Base-by-base conservation (phyloP, 2,329 filamentous ascomycete species). In the Alternaria angustiovoidea region DNA sequence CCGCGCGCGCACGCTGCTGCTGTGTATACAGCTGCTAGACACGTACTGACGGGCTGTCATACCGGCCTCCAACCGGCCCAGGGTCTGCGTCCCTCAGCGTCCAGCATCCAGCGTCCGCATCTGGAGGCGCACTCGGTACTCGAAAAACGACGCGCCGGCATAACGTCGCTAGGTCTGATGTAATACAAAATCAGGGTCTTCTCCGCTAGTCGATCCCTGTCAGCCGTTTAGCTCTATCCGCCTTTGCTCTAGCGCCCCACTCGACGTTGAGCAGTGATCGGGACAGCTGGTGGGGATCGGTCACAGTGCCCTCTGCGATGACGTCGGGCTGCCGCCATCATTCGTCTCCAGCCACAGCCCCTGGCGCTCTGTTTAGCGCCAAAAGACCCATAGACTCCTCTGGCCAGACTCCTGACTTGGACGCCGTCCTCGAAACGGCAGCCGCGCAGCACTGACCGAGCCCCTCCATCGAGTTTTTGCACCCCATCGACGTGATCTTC, bases 181-280 rank as follows among this genome's bases (percentile, higher is more conserved):
- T 67, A 65, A 67, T 65, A 43, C 59, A 58, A n/a, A 54, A 63
- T 71, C 68, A 71, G 68, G 68, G 67, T 69, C 68, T 60, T 46
- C 57, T 57, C 49, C 64, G 39, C 46, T 44, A 20, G 16, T 28
- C 20, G 22, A 59, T 51, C 52, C 61, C 58, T 55, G 62, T 52
- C 47, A 48, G 51, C 24, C 51, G 55, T 46, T 54, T 44, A 14
- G 36, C 48, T 48, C 49, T 48, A n/a, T 30, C 48, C 54, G 9
- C 2, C n/a, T 22, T 3, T 22, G 16, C 47, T 14, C 56, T 59
- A 61, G 58, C 53, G 36, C 26, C 20, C 26, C 63, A 20, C 46
- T 41, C 7, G 57, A 60, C 57, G 52, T 36, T 47, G 34, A 11
- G 16, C 41, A 41, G 46, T 57, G 52, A 71, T 70, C 69, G 67